Conservation (phyloP, 2,329 filamentous ascomycete species). For the Pestalotiopsis sp. region DNA sequence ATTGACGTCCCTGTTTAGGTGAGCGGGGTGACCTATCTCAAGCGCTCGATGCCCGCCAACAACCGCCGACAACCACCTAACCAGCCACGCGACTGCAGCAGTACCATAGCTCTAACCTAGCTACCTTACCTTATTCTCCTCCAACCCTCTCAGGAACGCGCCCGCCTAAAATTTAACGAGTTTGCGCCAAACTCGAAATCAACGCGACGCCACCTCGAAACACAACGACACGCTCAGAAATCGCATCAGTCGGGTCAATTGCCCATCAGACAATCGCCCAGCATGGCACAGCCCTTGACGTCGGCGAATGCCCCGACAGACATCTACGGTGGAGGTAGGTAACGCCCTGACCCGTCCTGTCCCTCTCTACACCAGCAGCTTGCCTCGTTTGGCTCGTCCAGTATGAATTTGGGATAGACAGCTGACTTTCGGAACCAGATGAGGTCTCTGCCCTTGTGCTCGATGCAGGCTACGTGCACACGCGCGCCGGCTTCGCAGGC, state of each 20-base stretch:
- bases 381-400: slow-evolving; percentile 9
- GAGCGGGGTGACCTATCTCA: neutral
- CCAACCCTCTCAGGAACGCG: slow-evolving; percentile 1
- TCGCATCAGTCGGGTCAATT: neutral
- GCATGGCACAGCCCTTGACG: slow-evolving; percentile 59
- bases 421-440: slow-evolving; percentile 57
- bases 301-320: slow-evolving; percentile 63
- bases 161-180: slow-evolving; percentile 2
- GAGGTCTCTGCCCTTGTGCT: slow-evolving; percentile 97
- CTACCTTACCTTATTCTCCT: neutral
- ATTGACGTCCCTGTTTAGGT: neutral
- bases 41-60: neutral
- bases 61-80: neutral
- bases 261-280: slow-evolving; percentile 16
- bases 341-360: slow-evolving; percentile 13
- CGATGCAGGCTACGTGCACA: slow-evolving; percentile 89
- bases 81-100: slow-evolving; percentile 8
- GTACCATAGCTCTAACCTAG: neutral
- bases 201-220: neutral
- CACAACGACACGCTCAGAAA: neutral
- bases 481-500: slow-evolving; percentile 93
- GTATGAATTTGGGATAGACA: neutral
- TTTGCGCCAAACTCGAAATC: slow-evolving; percentile 7
- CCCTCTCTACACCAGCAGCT: neutral
- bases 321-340: slow-evolving; percentile 64